Evolutionary conservation across 176 grass and related monocot genomes (phyloP), one percentile per base, ranked within the genome.

Genomic region (Chrysopogon serrulatus): DNA sequence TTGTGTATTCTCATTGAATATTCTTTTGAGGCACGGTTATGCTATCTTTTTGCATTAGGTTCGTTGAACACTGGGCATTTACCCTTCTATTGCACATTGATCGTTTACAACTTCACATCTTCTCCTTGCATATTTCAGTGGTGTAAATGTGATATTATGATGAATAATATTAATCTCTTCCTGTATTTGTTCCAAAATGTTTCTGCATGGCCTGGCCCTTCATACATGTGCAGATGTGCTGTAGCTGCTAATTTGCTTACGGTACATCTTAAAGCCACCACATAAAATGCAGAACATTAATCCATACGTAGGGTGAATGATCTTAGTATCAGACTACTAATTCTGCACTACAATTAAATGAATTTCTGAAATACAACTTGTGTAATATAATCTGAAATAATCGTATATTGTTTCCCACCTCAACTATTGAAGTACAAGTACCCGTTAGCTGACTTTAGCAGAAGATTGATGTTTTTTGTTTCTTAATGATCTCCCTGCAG

Each of bases 401-500:
- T 69, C 60, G 51, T 60, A 59, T 63, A 15, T 8, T 28, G 16
- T 82, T 68, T 83, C 43, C 71, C 45, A 79, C 74, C 41, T 8
- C 43, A 45, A 84, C 61, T 53, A 79, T 37, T 21, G 34, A 78
- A 63, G 53, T n/a, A n/a, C n/a, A n/a, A n/a, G n/a, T 67, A 47
- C 26, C 35, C 23, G 16, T 23, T 73, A 34, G 21, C 30, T 74
- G 18, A 62, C 13, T 39, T 74, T 61, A 79, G 39, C 51, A 54
- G 49, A 70, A 76, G 10, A 47, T 86, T 82, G 41, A 69, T 5
- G 9, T 76, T 78, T 45, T 61, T 10, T 36, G 66, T 49, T 85
- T 72, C 8, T 11, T 18, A 86, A 31, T 82, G 83, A 1, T 42
- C 59, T 80, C 65, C 12, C 35, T 90, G 85, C 90, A 95, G 90